Evolutionary conservation across 225 moss, liverwort and hornwort genomes (phyloP), one percentile per base, ranked within the genome.

Genomic region (Anthoceros angustus): DNA sequence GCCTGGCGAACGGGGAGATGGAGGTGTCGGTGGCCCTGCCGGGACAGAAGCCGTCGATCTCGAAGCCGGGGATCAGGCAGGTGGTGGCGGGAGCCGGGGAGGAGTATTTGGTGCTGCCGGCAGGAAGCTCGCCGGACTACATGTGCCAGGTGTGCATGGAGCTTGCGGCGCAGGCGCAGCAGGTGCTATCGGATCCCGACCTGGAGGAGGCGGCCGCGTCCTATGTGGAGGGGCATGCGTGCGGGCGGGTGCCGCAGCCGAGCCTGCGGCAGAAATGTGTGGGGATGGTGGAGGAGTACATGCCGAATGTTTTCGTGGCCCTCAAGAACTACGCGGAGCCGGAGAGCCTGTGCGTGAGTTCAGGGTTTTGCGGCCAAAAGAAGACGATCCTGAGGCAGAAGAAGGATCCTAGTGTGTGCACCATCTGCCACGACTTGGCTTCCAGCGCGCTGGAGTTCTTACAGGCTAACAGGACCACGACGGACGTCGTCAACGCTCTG

Each of bases 401-500:
- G n/a, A 18, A 18, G 55, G 55, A 55, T 55, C 55, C 55, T 23
- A 20, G 14, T 18, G 55, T 55, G 18, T 55, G 55, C 55, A 55
- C 55, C 16, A 55, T 55, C 18, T 55, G 55, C 55, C 55, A 5
- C n/a, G 55, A 55, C 55, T 23, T 55, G 55, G 55, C 55, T 23
- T 18, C 55, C 23, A 12, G 23, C n/a, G 55, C 55, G 18, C 55
- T 55, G 6, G n/a, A 55, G 55, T 55, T 55, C 55, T 55, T 55
- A 12, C n/a, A 55, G 55, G 55, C 55, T 55, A 55, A 55, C 55
- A 55, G 23, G 23, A 55, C 55, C 55, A 55, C 55, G 14, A 55
- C 75, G 63, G 75, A 77, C 18, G 43, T 84, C 25, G 70, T 79
- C 21, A 72, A 68, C 50, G 84, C 79, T 39, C 88, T 94, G 63